Conservation (phyloP, 177 flowering plant genomes). For the Vitis hybrid region DNA sequence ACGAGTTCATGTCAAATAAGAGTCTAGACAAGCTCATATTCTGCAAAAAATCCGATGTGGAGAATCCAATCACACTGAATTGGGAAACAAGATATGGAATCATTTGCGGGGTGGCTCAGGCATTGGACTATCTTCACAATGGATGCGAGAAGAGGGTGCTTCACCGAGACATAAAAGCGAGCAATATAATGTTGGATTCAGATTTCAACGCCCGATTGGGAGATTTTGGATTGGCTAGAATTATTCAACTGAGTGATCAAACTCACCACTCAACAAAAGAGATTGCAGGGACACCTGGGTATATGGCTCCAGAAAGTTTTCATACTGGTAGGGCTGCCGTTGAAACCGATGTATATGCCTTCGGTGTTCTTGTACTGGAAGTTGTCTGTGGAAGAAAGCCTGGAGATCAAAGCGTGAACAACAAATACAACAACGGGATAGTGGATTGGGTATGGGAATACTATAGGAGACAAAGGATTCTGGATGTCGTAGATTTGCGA, state of each 20-base stretch:
- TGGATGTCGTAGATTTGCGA: slow-evolving; percentile 36
- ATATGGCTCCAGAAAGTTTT: slow-evolving; percentile 68
- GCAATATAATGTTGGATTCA: slow-evolving; percentile 66
- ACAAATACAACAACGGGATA: slow-evolving; percentile 23
- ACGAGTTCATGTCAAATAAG: slow-evolving; percentile 53
- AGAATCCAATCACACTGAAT: slow-evolving; percentile 5
- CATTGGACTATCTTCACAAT: slow-evolving; percentile 57
- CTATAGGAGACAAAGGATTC: slow-evolving; percentile 24
- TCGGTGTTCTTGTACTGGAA: slow-evolving; percentile 54
- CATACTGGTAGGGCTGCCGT: slow-evolving; percentile 45
- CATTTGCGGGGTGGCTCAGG: slow-evolving; percentile 53
- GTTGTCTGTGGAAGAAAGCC: slow-evolving; percentile 51
- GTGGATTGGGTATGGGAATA: slow-evolving; percentile 57
- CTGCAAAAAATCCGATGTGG: slow-evolving; percentile 3
- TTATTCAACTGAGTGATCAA: slow-evolving; percentile 26
- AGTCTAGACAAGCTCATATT: slow-evolving; percentile 24
- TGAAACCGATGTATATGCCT: slow-evolving; percentile 62
- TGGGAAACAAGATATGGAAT: slow-evolving; percentile 52
- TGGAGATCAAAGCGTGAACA: slow-evolving; percentile 11
- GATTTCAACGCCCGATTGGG: slow-evolving; percentile 51
- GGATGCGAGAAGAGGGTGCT: slow-evolving; percentile 53
- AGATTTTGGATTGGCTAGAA: slow-evolving; percentile 68
- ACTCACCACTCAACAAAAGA: slow-evolving; percentile 55
- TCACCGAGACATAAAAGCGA: slow-evolving; percentile 66
- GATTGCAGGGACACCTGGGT: slow-evolving; percentile 71